Evolutionary conservation across 2,329 filamentous ascomycete species (phyloP).

Genomic region (Xylaria sp.): DNA sequence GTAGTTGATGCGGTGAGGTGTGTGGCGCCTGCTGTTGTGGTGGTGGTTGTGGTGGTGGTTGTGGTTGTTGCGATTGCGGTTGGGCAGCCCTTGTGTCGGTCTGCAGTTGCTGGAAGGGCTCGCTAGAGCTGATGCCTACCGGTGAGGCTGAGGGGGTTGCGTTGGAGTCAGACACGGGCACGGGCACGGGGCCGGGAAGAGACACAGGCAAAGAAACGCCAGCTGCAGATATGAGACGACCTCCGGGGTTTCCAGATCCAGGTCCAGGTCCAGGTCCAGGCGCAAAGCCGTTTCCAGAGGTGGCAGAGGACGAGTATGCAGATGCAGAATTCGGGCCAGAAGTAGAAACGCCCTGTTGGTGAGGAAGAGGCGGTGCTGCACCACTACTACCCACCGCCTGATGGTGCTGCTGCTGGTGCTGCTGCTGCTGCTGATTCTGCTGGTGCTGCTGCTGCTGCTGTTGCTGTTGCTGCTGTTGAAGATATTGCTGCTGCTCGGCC

Average conservation of each 20-base stretch:
- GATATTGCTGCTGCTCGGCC: conserved; percentile 47
- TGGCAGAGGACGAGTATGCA: conserved; percentile 23
- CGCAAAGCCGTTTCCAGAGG: conserved; percentile 19
- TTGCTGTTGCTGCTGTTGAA: conserved; percentile 30
- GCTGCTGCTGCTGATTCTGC: conserved; percentile 20
- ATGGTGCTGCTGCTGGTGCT: conserved; percentile 23
- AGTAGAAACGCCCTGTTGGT: conserved; percentile 17
- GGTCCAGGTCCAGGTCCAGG: conserved; percentile 22
- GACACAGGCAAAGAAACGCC: conserved; percentile 22
- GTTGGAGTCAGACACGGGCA: conserved; percentile 27
- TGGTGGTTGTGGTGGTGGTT: conserved; percentile 27
- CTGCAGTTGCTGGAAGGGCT: conserved; percentile 45
- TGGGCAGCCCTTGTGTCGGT: conserved; percentile 18
- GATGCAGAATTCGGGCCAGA: conserved; percentile 14
- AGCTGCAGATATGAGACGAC: conserved; percentile 31
- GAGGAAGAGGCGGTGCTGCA: conserved; percentile 35
- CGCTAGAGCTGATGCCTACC: conserved; percentile 49
- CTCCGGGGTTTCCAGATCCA: conserved; percentile 22
- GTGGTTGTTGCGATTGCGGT: conserved; percentile 31
- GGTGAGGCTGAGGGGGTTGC: conserved; percentile 51
- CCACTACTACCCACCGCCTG: conserved; percentile 31
- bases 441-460: conserved; percentile 37
- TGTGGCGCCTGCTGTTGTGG: conserved; percentile 31
- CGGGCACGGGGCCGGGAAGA: conserved; percentile 8
- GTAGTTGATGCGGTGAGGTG: conserved; percentile 28